phyloP scores from a whole-genome alignment of 768 basidiomycete species.

The Coprinellus micaceus region DNA sequence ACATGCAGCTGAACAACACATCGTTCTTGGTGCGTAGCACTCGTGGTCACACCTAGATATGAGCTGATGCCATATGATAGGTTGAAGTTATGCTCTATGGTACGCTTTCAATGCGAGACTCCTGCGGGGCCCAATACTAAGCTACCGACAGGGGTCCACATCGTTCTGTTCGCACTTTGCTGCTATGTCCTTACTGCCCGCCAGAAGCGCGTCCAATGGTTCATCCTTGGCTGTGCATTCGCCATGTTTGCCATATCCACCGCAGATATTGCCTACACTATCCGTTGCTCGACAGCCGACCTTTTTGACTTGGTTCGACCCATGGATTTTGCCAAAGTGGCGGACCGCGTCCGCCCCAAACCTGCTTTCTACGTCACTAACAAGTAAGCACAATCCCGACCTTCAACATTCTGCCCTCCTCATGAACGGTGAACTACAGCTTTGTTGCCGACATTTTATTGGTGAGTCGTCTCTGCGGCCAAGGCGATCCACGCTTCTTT shows the following conservation, averaged over 20 bases:
- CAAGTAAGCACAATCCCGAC: no score
- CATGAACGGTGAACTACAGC: no score
- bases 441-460: slow-evolving; percentile 11
- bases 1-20: not conserved
- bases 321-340: not conserved
- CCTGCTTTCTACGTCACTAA: slow-evolving; percentile 9
- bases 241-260: slow-evolving; percentile 14
- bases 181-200: slow-evolving; percentile 14
- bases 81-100: slow-evolving; percentile 4
- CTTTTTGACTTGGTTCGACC: not conserved
- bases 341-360: slow-evolving; percentile 5
- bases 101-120: not conserved
- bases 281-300: not conserved
- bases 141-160: slow-evolving; percentile 23
- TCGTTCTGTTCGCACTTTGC: slow-evolving; percentile 27
- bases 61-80: not conserved
- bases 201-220: slow-evolving; percentile 5
- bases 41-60: not conserved
- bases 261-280: slow-evolving; percentile 2
- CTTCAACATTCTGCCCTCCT: no score
- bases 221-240: slow-evolving; percentile 8
- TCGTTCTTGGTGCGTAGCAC: not conserved
- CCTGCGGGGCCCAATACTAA: not conserved
- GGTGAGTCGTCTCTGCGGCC: not conserved
- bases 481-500: not conserved